Evolutionary conservation across 2,329 filamentous ascomycete species (phyloP).

Genomic region (Pseudomassariella vexata): DNA sequence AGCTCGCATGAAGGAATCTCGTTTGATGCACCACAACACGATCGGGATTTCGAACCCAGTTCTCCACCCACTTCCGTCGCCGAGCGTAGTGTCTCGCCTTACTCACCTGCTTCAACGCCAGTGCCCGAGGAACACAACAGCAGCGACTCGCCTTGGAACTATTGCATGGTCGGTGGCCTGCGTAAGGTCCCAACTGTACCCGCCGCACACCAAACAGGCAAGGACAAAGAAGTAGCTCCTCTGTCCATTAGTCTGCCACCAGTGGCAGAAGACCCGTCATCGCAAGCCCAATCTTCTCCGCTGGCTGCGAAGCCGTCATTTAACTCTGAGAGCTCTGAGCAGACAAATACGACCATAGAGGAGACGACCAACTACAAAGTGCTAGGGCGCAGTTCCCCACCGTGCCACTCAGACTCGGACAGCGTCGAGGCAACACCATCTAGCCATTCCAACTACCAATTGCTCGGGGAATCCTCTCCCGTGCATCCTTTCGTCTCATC

Average conservation of each 20-base stretch:
- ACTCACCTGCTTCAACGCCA: slow-evolving; percentile 25
- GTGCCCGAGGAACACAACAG: slow-evolving; percentile 26
- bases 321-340: slow-evolving; percentile 31
- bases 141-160: slow-evolving; percentile 42
- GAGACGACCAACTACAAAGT: slow-evolving; percentile 51
- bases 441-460: slow-evolving; percentile 43
- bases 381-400: slow-evolving; percentile 41
- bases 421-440: slow-evolving; percentile 35
- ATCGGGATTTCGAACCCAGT: slow-evolving; percentile 40
- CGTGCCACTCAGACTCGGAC: slow-evolving; percentile 29
- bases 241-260: slow-evolving; percentile 22
- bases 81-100: slow-evolving; percentile 36
- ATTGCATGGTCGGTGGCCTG: slow-evolving; percentile 48
- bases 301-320: slow-evolving; percentile 30
- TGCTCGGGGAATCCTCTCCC: slow-evolving; percentile 46
- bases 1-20: slow-evolving; percentile 45
- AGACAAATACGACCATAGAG: slow-evolving; percentile 33
- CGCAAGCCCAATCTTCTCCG: slow-evolving; percentile 14
- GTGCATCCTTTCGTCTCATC: slow-evolving; percentile 31
- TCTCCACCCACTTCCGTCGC: slow-evolving; percentile 43
- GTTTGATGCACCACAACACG: slow-evolving; percentile 39
- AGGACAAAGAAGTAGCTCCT: slow-evolving; percentile 30
- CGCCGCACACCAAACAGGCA: slow-evolving; percentile 29
- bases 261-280: slow-evolving; percentile 20
- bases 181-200: slow-evolving; percentile 44